These are phyloP conservation scores for Termitomyces sp. DNA, from an alignment of 768 basidiomycete species.

Conservation along the genomic window DNA sequence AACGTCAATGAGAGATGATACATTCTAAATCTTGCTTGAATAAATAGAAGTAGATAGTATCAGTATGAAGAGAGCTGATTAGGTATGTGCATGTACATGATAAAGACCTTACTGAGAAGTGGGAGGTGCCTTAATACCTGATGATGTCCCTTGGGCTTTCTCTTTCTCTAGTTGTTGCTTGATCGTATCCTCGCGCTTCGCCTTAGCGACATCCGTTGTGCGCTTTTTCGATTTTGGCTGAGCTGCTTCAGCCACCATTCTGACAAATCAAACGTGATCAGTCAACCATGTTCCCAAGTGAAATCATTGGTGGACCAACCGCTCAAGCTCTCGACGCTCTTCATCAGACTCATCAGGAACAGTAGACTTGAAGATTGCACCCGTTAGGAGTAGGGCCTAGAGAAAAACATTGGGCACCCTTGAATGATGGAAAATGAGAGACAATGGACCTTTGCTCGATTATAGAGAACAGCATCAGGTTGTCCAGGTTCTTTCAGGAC, in stretches of 20 bases:
- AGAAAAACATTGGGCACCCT: background rate
- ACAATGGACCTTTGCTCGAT: constrained; percentile 76
- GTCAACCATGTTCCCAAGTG: background rate
- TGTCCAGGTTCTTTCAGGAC: constrained; percentile 79
- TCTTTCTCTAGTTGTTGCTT: constrained; percentile 22
- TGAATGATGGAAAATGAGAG: background rate
- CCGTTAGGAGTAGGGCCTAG: constrained; percentile 83
- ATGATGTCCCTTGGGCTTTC: constrained; percentile 8
- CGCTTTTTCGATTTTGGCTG: constrained; percentile 60
- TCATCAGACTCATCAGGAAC: constrained; percentile 88
- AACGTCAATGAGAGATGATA: background rate
- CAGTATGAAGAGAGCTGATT: background rate
- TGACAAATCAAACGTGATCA: constrained; percentile 21
- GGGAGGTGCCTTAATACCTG: constrained; percentile 6
- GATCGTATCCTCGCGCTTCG: constrained; percentile 35
- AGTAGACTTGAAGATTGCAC: constrained; percentile 84
- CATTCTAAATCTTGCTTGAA: background rate
- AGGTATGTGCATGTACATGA: constrained; percentile 1
- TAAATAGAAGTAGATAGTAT: constrained; percentile 3
- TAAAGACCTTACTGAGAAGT: constrained; percentile 1
- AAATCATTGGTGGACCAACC: constrained; percentile 41
- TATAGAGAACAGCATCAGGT: constrained; percentile 64
- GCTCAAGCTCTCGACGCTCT: constrained; percentile 90
- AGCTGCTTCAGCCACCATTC: constrained; percentile 86
- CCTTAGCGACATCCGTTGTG: constrained; percentile 28